Evolutionary conservation across 257 asterid species (phyloP).

Genomic region (Nicotiana knightiana): DNA sequence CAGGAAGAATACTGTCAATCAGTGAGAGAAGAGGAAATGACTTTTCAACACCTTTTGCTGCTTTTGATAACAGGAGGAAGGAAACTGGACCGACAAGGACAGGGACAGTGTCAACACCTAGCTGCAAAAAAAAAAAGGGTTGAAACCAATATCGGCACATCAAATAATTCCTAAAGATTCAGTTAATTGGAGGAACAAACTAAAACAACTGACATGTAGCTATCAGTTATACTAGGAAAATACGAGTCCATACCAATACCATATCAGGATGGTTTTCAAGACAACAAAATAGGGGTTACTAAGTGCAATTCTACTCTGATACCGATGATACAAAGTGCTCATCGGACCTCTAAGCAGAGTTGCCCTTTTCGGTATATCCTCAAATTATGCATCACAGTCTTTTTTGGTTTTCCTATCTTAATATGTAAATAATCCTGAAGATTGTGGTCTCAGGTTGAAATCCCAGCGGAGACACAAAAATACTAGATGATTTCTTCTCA

Average conservation of each 20-base stretch:
- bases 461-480: background rate
- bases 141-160: background rate
- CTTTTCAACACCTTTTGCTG: slow-evolving; percentile 47
- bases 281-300: background rate
- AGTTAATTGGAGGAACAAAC: background rate
- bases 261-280: background rate
- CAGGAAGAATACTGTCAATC: slow-evolving; percentile 41
- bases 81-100: slow-evolving; percentile 49
- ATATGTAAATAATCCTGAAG: background rate
- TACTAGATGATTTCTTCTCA: no score
- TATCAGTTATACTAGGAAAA: background rate
- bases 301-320: background rate
- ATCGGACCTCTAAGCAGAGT: background rate
- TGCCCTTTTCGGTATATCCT: background rate
- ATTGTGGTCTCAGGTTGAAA: background rate
- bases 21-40: slow-evolving; percentile 36
- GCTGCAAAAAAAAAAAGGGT: slow-evolving; percentile 19
- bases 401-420: background rate
- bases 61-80: slow-evolving; percentile 44
- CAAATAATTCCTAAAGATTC: background rate
- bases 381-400: background rate
- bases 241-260: background rate
- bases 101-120: slow-evolving; percentile 43
- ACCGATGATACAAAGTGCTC: background rate
- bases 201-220: background rate